Conservation (phyloP, 345 rosid genomes). For the Nasturtium officinale region DNA sequence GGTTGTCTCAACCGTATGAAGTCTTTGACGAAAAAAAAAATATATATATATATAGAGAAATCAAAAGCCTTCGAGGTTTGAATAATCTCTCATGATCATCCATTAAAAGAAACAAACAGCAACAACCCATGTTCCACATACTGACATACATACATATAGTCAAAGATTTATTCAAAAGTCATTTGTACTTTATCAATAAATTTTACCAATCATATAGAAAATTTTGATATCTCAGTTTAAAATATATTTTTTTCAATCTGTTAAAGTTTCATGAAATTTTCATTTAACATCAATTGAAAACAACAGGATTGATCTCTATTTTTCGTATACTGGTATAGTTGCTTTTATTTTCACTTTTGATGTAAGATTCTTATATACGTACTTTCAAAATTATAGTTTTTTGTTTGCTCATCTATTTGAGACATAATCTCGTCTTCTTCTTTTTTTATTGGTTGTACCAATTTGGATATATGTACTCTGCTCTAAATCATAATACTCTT, state of each 20-base stretch:
- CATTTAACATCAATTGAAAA: neutral
- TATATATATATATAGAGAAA: too few species aligned
- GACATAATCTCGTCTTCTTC: neutral
- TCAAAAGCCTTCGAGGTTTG: neutral
- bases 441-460: neutral
- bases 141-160: slow-evolving; percentile 29
- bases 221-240: neutral
- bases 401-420: neutral
- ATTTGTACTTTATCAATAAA: slow-evolving; percentile 3
- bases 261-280: neutral
- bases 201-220: neutral
- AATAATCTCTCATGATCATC: slow-evolving; percentile 2
- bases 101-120: neutral
- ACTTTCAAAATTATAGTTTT: neutral
- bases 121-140: slow-evolving; percentile 33
- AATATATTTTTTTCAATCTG: neutral
- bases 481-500: neutral
- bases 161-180: slow-evolving; percentile 23
- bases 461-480: neutral
- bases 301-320: neutral
- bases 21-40: neutral
- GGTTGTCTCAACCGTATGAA: neutral
- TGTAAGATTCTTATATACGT: too few species aligned
- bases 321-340: neutral
- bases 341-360: neutral